Evolutionary conservation across 306 rosid species (phyloP), one percentile per base, ranked within the genome.

Genomic region (Begonia loranthoides): DNA sequence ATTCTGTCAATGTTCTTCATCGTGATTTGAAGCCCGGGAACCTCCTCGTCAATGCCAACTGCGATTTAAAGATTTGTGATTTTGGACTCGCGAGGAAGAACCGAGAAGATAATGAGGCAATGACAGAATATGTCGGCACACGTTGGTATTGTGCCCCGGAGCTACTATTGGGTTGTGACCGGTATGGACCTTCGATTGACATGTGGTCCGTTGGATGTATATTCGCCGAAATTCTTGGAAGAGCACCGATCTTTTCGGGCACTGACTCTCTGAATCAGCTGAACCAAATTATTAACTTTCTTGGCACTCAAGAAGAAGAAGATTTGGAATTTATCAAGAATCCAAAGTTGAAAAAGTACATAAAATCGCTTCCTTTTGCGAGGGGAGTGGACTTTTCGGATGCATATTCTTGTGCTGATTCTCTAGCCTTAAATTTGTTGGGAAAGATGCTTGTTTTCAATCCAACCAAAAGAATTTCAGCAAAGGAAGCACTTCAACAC

Each of bases 111-210:
- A 84, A 70, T 11, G 80, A 84, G 68, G 79, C 75, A 65, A 81
- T 88, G 95, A 88, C 95, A 19, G 95, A 84, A 69, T 88, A 88
- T 67, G 96, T 88, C 49, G 94, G 81, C 61, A 84, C 96, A 22
- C 93, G 95, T 24, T 88, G 97, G 95, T 84, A 88, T 51, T 88
- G 97, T 6, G 97, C 97, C 8, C 97, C 95, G 0, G 97, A 88
- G 77, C 82, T 88, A 48, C 79, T 88, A 9, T 56, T 88, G 44
- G 57, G 84, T 59, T 81, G 89, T 61, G 87, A 84, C 73, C 77
- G 71, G 66, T 88, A 88, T 21, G 97, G 97, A 62, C 71, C 89
- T 46, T 84, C 97, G 43, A 84, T 88, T 12, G 97, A 88, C 16
- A 76, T 88, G 13, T 88, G 97, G 97, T 84, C 97, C 15, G 93